Evolutionary conservation across 805 yeast genomes (phyloP).

Genomic region (Zygosaccharomyces pseudorouxii): DNA sequence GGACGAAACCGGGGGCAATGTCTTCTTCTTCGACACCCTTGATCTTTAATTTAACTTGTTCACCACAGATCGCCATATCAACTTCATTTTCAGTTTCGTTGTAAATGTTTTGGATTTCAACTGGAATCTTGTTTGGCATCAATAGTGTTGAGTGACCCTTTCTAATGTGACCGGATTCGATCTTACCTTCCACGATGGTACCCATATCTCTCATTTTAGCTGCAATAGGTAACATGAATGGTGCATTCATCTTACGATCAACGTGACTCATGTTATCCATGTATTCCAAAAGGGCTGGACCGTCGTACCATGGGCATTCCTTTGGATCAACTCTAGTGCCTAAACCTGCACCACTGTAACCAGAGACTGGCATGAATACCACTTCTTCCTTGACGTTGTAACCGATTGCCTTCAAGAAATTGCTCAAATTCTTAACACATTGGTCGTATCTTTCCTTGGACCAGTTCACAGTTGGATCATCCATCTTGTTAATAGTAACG

Average conservation of each 20-base stretch:
- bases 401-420: conserved; percentile 83
- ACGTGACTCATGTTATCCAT: conserved; percentile 77
- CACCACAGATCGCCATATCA: conserved; percentile 87
- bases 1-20: conserved; percentile 82
- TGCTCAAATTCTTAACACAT: conserved; percentile 77
- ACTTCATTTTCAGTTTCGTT: conserved; percentile 96
- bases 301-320: conserved; percentile 88
- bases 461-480: conserved; percentile 96
- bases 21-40: conserved; percentile 98
- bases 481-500: conserved; percentile 97
- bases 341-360: conserved; percentile 95
- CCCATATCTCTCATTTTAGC: conserved; percentile 97
- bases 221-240: conserved; percentile 94
- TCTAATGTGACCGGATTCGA: conserved; percentile 90
- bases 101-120: conserved; percentile 83
- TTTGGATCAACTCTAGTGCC: conserved; percentile 72
- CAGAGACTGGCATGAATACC: conserved; percentile 94
- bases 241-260: conserved; percentile 85
- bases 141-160: conserved; percentile 69
- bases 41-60: conserved; percentile 88
- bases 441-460: conserved; percentile 93
- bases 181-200: conserved; percentile 96
- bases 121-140: conserved; percentile 86
- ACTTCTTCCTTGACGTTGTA: conserved; percentile 81
- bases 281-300: conserved; percentile 88